Percentiles rank a stretch among this genome's conserved stretches.
Evolutionary conservation across 2,329 filamentous ascomycete species (phyloP).

Genomic region (Aureobasidium melanogenum): DNA sequence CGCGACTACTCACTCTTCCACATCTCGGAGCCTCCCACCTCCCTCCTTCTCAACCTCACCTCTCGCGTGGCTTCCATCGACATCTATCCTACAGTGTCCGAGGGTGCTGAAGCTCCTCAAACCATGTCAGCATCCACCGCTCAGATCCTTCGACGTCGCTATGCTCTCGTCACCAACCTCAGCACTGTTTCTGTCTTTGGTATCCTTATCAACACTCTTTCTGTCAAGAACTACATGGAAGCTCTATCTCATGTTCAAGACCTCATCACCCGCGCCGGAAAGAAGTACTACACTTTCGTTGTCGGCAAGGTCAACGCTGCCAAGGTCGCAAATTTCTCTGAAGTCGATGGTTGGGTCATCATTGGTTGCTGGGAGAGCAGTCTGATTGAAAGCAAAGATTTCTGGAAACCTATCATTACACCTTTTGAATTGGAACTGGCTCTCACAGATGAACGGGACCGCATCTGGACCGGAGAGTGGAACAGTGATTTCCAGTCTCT

Average conservation of each 20-base stretch:
- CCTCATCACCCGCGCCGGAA: conserved; percentile 69
- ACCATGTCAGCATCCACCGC: conserved; percentile 43
- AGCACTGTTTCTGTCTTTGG: conserved; percentile 78
- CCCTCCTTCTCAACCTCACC: conserved; percentile 78
- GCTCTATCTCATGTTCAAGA: conserved; percentile 66
- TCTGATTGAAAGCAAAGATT: conserved; percentile 78
- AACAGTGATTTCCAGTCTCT: conserved; percentile 74
- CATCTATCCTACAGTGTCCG: conserved; percentile 57
- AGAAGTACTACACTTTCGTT: conserved; percentile 93
- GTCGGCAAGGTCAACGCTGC: conserved; percentile 94
- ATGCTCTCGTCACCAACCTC: conserved; percentile 74
- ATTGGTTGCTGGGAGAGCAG: conserved; percentile 98
- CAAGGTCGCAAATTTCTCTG: conserved; percentile 92
- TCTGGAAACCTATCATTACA: conserved; percentile 86
- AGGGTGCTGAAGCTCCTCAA: conserved; percentile 17
- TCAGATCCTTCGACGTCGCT: conserved; percentile 68
- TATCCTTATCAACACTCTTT: conserved; percentile 91
- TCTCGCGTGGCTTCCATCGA: conserved; percentile 71
- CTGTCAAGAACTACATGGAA: conserved; percentile 78
- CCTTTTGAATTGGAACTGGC: conserved; percentile 84
- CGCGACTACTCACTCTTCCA: conserved; percentile 71
- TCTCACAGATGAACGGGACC: conserved; percentile 62
- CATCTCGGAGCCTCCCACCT: conserved; percentile 68
- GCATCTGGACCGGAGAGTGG: conserved; percentile 84
- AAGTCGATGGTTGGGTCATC: conserved; percentile 93